Conservation (phyloP, 2,329 filamentous ascomycete genomes). For the Pseudonectria foliicola region DNA sequence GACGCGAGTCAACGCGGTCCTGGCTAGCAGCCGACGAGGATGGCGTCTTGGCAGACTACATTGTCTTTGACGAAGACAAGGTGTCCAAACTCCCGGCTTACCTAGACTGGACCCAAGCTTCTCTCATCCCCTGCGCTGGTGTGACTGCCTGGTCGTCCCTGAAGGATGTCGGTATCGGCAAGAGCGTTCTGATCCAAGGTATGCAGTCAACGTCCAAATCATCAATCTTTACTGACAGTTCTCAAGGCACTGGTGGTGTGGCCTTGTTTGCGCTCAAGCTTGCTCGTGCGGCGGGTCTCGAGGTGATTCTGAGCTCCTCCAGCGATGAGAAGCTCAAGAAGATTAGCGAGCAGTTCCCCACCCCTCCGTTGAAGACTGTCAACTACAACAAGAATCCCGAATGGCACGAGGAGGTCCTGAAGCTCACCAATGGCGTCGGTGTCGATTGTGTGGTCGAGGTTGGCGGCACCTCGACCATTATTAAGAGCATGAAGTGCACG, state of each 20-base stretch:
- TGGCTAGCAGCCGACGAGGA: constrained; percentile 39
- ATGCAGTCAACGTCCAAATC: background rate
- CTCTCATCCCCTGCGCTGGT: constrained; percentile 36
- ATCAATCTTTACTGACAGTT: background rate
- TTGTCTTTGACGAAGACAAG: constrained; percentile 32
- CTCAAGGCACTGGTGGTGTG: constrained; percentile 33
- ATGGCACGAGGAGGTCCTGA: constrained; percentile 39
- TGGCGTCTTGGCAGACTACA: constrained; percentile 33
- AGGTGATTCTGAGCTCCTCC: constrained; percentile 43
- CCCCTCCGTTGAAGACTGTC: constrained; percentile 36
- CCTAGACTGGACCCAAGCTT: constrained; percentile 29
- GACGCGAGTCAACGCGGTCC: constrained; percentile 27
- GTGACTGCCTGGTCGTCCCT: constrained; percentile 38
- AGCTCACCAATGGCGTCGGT: constrained; percentile 34
- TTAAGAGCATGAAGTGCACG: constrained; percentile 32
- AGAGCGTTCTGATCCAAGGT: constrained; percentile 39
- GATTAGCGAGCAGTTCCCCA: constrained; percentile 33
- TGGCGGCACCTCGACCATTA: constrained; percentile 30
- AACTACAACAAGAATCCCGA: constrained; percentile 41
- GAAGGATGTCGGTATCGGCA: constrained; percentile 30
- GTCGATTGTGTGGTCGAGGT: constrained; percentile 43
- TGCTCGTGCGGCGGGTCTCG: constrained; percentile 44
- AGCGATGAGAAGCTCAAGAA: constrained; percentile 40
- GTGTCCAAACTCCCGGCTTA: constrained; percentile 30
- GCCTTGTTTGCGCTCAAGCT: constrained; percentile 32